Evolutionary conservation across 2,329 filamentous ascomycete species (phyloP).

Genomic region (Ascochyta viciae-villosae): DNA sequence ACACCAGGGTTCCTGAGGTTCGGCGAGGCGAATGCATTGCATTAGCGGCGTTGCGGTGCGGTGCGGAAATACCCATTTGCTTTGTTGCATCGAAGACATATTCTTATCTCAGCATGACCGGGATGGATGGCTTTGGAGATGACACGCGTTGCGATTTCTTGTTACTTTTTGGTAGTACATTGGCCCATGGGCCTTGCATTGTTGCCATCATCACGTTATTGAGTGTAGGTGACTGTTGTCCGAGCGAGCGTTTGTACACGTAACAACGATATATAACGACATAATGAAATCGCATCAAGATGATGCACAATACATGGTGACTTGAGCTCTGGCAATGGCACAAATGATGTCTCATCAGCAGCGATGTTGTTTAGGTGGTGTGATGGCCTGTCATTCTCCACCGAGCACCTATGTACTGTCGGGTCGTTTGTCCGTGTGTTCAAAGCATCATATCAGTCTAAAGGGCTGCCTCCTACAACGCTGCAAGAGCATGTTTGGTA

Average conservation of each 20-base stretch:
- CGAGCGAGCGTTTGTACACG: not conserved
- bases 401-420: no score
- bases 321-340: not conserved
- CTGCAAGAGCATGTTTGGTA: no score
- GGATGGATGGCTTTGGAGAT: not conserved
- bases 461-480: no score
- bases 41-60: slow-evolving; percentile 39
- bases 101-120: slow-evolving; percentile 8
- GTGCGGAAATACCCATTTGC: slow-evolving; percentile 40
- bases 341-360: no score
- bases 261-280: slow-evolving; percentile 9
- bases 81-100: slow-evolving; percentile 27
- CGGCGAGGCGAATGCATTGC: slow-evolving; percentile 41
- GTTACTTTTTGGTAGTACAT: not conserved
- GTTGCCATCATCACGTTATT: not conserved
- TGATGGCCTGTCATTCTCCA: no score
- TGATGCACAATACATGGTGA: not conserved
- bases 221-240: not conserved
- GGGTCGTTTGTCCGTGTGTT: no score
- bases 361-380: no score
- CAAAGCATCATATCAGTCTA: no score
- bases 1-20: slow-evolving; percentile 21
- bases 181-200: not conserved
- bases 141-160: not conserved
- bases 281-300: slow-evolving; percentile 1